Evolutionary conservation across 2,329 filamentous ascomycete species (phyloP).

Genomic region (Ophiostoma novo-ulmi): DNA sequence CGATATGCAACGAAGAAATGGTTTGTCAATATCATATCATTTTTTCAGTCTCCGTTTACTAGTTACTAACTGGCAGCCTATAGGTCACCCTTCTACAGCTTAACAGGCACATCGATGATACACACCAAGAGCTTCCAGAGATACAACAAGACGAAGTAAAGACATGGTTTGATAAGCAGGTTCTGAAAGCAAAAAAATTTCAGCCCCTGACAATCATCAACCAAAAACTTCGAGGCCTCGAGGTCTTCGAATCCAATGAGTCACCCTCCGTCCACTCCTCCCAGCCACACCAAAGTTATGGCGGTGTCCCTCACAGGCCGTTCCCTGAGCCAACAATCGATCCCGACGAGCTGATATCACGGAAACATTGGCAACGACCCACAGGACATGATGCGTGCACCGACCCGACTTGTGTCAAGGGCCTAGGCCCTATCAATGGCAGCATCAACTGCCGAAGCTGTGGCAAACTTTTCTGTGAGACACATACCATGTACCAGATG

Average conservation of each 20-base stretch:
- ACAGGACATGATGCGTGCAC: constrained; percentile 74
- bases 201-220: constrained; percentile 87
- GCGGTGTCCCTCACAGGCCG: constrained; percentile 39
- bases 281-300: constrained; percentile 28
- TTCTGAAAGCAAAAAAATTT: constrained; percentile 87
- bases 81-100: constrained; percentile 88
- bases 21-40: constrained; percentile 42
- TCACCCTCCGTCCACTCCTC: constrained; percentile 40
- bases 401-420: constrained; percentile 78
- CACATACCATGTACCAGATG: constrained; percentile 99
- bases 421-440: constrained; percentile 71
- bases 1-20: constrained; percentile 99
- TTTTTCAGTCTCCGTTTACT: neutral
- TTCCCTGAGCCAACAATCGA: constrained; percentile 50
- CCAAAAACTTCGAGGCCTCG: constrained; percentile 85
- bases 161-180: constrained; percentile 94
- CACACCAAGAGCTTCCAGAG: constrained; percentile 81
- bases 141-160: constrained; percentile 90
- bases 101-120: constrained; percentile 80
- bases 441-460: constrained; percentile 92
- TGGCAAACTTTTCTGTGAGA: constrained; percentile 89
- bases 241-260: constrained; percentile 91
- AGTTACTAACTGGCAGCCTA: neutral
- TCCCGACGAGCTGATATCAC: constrained; percentile 84
- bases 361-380: constrained; percentile 80